These are phyloP conservation scores for Annulohypoxylon truncatum DNA, from an alignment of 2,329 filamentous ascomycete genomes.

Conservation along the genomic window DNA sequence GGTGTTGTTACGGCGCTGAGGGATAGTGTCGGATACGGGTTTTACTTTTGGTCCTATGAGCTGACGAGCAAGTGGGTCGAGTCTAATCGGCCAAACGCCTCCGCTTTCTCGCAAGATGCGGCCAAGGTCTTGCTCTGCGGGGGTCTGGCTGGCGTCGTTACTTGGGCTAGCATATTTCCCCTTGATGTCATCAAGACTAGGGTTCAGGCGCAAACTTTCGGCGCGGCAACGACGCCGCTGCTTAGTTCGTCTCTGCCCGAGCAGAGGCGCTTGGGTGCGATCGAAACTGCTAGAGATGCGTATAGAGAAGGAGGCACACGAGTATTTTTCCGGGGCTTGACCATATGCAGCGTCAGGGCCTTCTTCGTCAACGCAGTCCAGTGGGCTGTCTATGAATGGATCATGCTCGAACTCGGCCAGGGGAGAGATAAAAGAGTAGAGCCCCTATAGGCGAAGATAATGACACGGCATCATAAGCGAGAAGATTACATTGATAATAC, in stretches of 20 bases:
- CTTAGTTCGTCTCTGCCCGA: constrained; percentile 44
- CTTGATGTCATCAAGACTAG: constrained; percentile 93
- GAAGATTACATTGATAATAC: not conserved
- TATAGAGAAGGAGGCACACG: constrained; percentile 72
- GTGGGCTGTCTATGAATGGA: constrained; percentile 92
- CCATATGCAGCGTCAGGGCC: constrained; percentile 84
- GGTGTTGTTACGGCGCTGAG: constrained; percentile 83
- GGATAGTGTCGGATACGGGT: constrained; percentile 94
- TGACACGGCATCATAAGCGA: not conserved
- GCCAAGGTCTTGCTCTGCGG: constrained; percentile 82
- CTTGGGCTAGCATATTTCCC: constrained; percentile 92
- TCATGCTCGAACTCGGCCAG: constrained; percentile 71
- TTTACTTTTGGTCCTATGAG: constrained; percentile 97
- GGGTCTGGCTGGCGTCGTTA: constrained; percentile 85
- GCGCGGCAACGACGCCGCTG: constrained; percentile 48
- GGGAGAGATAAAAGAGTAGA: constrained; percentile 43
- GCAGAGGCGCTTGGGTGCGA: constrained; percentile 60
- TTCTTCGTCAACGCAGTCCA: constrained; percentile 95
- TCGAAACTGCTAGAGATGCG: constrained; percentile 72
- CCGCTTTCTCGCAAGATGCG: constrained; percentile 57
- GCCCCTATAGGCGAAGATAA: constrained; percentile 4
- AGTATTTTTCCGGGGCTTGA: constrained; percentile 79
- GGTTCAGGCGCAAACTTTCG: constrained; percentile 77
- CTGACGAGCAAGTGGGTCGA: constrained; percentile 72
- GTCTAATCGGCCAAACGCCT: constrained; percentile 18